phyloP scores from a whole-genome alignment of 305 asterid species.

The Fraxinus paxiana region DNA sequence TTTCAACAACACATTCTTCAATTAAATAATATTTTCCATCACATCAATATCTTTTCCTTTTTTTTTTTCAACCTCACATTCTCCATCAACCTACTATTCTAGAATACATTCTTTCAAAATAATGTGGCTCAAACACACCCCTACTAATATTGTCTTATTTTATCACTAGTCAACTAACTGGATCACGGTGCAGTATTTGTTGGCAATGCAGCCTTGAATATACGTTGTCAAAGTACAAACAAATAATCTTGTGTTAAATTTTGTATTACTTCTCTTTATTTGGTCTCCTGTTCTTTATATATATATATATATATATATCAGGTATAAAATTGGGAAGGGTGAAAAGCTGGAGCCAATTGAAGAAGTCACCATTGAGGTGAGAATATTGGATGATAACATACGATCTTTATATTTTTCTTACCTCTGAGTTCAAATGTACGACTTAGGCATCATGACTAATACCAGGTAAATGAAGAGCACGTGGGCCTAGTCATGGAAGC shows the following conservation, averaged over 20 bases:
- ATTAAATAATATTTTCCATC: too few species aligned
- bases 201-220: background rate
- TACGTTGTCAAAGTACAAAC: background rate
- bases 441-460: slow-evolving; percentile 25
- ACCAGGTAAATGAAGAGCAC: slow-evolving; percentile 89
- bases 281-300: background rate
- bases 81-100: too few species aligned
- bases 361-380: slow-evolving; percentile 96
- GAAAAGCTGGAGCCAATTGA: slow-evolving; percentile 93
- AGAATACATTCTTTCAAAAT: too few species aligned
- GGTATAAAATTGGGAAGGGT: slow-evolving; percentile 80
- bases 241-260: background rate
- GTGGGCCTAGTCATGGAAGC: slow-evolving; percentile 96
- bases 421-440: slow-evolving; percentile 14
- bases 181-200: background rate
- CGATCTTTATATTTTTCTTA: slow-evolving; percentile 10
- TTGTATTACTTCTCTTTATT: background rate
- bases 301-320: slow-evolving; percentile 26
- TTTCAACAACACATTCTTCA: too few species aligned
- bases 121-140: too few species aligned
- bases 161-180: background rate
- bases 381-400: slow-evolving; percentile 20
- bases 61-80: too few species aligned
- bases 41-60: too few species aligned
- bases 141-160: background rate